Conservation (phyloP, 768 basidiomycete genomes). For the Pleurotus salmoneostramineus region DNA sequence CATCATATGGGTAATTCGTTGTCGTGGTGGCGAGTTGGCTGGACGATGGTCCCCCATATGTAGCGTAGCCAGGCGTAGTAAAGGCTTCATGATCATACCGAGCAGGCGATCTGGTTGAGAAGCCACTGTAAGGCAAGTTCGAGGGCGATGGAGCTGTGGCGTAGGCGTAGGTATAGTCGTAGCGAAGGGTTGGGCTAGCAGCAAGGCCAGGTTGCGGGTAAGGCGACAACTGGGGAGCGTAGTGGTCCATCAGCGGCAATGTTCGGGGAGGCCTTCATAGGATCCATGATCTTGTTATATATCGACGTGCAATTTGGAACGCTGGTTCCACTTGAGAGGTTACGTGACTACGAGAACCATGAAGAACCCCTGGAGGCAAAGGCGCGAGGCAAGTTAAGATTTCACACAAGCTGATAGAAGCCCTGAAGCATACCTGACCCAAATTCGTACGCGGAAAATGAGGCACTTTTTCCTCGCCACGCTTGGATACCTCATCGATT, state of each 20-base stretch:
- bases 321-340: background rate
- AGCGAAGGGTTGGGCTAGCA: background rate
- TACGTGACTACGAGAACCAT: conserved; percentile 3
- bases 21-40: conserved; percentile 27
- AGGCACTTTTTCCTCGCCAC: background rate
- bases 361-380: background rate
- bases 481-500: no score
- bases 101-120: conserved; percentile 50
- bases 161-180: conserved; percentile 4
- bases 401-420: background rate
- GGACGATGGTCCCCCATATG: conserved; percentile 32
- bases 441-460: background rate
- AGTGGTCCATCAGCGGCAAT: background rate
- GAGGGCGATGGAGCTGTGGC: conserved; percentile 2
- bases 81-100: conserved; percentile 37
- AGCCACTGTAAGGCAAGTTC: conserved; percentile 28
- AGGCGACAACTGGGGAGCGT: background rate
- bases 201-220: background rate
- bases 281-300: background rate
- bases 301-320: background rate
- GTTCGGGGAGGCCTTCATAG: conserved; percentile 4
- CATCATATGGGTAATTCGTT: conserved; percentile 14
- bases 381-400: background rate
- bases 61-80: conserved; percentile 31
- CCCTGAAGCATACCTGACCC: background rate